Percentiles rank a stretch among this genome's conserved stretches.
These are phyloP conservation scores for Globisporangium paddicum DNA, from an alignment of 352 stramenopile genomes.

Conservation along the genomic window DNA sequence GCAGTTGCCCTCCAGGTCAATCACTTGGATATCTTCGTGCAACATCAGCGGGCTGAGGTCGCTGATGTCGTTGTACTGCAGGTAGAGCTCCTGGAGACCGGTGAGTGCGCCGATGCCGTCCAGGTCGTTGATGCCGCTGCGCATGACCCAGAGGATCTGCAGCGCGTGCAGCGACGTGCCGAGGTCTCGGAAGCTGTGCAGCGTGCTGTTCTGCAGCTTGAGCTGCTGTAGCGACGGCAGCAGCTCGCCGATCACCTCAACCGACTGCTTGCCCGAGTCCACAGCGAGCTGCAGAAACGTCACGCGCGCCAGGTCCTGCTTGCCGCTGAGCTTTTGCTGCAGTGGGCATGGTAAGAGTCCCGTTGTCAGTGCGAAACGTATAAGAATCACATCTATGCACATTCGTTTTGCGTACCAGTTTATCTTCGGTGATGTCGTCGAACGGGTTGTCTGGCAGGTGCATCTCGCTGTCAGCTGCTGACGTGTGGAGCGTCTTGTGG, in stretches of 20 bases:
- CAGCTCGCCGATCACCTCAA: conserved; percentile 74
- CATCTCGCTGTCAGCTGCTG: conserved; percentile 14
- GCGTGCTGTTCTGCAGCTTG: conserved; percentile 48
- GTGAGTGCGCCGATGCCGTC: conserved; percentile 82
- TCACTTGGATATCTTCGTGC: conserved; percentile 78
- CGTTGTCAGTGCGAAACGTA: too few species aligned
- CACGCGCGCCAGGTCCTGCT: conserved; percentile 52
- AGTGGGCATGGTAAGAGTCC: not conserved
- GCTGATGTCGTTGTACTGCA: conserved; percentile 71
- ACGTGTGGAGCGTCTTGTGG: not conserved
- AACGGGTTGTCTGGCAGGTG: conserved; percentile 60
- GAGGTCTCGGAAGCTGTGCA: conserved; percentile 78
- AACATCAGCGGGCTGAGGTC: conserved; percentile 82
- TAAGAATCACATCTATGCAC: too few species aligned
- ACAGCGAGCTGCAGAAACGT: conserved; percentile 59
- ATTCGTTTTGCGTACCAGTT: conserved; percentile 31
- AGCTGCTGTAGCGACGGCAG: conserved; percentile 71
- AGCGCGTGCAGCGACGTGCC: conserved; percentile 74
- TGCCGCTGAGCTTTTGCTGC: conserved; percentile 58
- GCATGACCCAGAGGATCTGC: conserved; percentile 53
- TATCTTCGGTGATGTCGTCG: conserved; percentile 74
- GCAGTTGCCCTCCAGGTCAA: conserved; percentile 71
- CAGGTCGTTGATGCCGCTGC: conserved; percentile 70
- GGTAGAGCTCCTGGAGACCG: conserved; percentile 71
- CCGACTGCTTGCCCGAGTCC: conserved; percentile 75